Conservation (phyloP, 2,329 filamentous ascomycete genomes). For the Aspergillus niger region DNA sequence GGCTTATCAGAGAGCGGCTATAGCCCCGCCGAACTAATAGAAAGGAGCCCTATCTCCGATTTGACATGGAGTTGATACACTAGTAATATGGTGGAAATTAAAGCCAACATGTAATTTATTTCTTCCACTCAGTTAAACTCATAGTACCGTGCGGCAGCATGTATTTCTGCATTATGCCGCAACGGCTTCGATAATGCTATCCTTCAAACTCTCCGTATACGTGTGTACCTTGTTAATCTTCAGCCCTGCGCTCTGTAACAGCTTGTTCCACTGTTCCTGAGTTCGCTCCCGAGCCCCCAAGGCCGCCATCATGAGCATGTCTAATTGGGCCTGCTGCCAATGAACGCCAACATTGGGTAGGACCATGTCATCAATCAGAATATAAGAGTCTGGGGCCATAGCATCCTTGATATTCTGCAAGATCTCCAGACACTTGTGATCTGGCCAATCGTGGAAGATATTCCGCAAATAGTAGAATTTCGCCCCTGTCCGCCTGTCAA, state of each 20-base stretch:
- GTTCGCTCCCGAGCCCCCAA: constrained; percentile 5
- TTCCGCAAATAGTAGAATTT: constrained; percentile 17
- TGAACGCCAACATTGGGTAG: neutral
- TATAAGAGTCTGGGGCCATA: constrained; percentile 13
- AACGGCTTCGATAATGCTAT: neutral
- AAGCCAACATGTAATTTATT: too few relatives aligned
- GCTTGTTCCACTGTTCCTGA: neutral
- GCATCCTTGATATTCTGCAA: constrained; percentile 7
- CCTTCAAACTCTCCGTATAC: neutral
- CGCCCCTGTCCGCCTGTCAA: neutral
- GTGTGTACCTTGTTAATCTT: neutral
- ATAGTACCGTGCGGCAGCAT: too few relatives aligned
- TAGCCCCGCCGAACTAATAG: too few relatives aligned
- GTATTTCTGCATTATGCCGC: too few relatives aligned
- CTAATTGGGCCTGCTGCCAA: constrained; percentile 2
- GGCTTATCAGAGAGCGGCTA: too few relatives aligned
- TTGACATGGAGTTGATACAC: too few relatives aligned
- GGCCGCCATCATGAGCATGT: constrained; percentile 12
- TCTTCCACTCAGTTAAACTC: too few relatives aligned
- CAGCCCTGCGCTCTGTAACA: neutral
- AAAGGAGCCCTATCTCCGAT: too few relatives aligned
- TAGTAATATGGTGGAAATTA: too few relatives aligned
- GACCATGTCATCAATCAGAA: constrained; percentile 15
- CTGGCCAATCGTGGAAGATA: constrained; percentile 11
- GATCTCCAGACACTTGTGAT: constrained; percentile 14